Evolutionary conservation across 345 rosid genomes (phyloP), one percentile per base, ranked within the genome.

Genomic region (Cardiospermum halicacabum): DNA sequence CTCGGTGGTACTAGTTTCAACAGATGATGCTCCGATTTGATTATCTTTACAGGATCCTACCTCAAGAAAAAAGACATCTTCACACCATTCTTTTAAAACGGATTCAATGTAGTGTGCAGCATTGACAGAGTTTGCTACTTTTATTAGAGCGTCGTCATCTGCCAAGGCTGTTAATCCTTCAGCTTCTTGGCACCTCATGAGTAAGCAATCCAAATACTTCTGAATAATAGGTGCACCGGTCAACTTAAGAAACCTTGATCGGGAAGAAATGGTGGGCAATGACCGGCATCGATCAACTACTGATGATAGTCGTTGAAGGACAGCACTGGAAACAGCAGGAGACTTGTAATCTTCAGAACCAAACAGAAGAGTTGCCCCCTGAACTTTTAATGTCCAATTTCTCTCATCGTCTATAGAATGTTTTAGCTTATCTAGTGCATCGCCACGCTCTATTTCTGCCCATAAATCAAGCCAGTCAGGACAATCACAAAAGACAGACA

Each of bases 151-250:
- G 69, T 78, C 77, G 48, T 89, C 84, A 71, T 89, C 96, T 2
- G 96, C 85, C 69, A 89, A 70, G 25, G 97, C 91, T 67, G 99
- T 94, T 77, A 89, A 65, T 62, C 97, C 97, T 81, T 91, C 97
- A 7, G 97, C 97, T 69, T 89, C 97, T 75, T 87, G 99, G 76
- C 99, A 89, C 74, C 91, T 83, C 69, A 75, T 69, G 69, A 84
- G 81, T 58, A 84, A 66, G 68, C 87, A 68, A 72, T 91, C 91
- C 77, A 87, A 77, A 80, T 85, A 85, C 51, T 69, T 73, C 5
- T 71, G 84, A 68, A 87, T 63, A 18, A 76, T 72, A 50, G 96
- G 93, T 3, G 76, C 74, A 65, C 85, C 96, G 42, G 84, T 84
- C 72, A 85, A 75, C 74, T 75, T 83, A 36, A 91, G 77, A 82